These are phyloP conservation scores for Eimeria acervulina DNA, from an alignment of 169 alveolate species.

Conservation along the genomic window DNA sequence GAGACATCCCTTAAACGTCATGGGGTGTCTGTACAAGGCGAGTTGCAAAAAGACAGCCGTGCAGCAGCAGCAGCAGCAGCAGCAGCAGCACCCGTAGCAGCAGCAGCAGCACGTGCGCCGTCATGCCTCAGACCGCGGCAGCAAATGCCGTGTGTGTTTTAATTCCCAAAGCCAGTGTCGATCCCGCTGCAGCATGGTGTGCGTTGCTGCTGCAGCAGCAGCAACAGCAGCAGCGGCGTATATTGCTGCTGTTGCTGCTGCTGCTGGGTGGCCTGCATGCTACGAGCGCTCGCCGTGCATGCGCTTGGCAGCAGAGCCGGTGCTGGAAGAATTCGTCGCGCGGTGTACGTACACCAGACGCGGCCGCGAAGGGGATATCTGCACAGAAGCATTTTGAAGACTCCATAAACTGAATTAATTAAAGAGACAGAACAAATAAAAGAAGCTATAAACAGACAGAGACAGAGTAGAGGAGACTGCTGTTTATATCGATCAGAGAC, in stretches of 20 bases:
- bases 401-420: too few species aligned
- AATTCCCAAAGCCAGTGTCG: background rate
- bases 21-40: background rate
- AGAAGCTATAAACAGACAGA: too few species aligned
- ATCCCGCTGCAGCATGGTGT: background rate
- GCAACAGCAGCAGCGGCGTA: background rate
- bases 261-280: background rate
- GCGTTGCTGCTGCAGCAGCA: background rate
- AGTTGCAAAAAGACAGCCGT: background rate
- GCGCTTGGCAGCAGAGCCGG: background rate
- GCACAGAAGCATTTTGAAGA: background rate
- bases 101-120: conserved; percentile 4
- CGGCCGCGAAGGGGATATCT: background rate
- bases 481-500: background rate
- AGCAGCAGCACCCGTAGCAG: background rate
- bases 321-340: background rate
- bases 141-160: background rate
- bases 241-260: background rate
- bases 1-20: too few species aligned
- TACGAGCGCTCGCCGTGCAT: background rate
- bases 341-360: conserved; percentile 35
- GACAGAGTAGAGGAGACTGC: too few species aligned
- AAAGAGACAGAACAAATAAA: too few species aligned
- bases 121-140: background rate
- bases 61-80: background rate